phyloP scores from a whole-genome alignment of 2,329 filamentous ascomycete species.

The Penicillium sp. region DNA sequence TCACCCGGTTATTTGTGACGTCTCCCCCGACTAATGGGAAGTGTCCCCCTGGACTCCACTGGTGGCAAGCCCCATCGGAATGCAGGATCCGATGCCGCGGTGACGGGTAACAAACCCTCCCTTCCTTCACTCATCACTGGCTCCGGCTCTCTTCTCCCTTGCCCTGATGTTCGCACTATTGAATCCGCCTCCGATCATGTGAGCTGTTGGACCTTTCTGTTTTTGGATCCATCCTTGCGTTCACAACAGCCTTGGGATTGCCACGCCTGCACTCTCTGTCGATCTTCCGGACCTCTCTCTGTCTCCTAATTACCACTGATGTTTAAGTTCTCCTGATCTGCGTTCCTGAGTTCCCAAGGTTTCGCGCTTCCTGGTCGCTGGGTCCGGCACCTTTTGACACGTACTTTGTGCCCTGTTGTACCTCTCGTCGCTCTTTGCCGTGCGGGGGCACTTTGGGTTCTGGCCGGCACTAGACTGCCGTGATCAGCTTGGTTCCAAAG shows the following conservation, averaged over 20 bases:
- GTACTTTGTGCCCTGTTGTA: constrained; percentile 16
- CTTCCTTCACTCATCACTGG: not conserved
- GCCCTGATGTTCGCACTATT: constrained; percentile 22
- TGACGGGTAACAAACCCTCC: constrained; percentile 30
- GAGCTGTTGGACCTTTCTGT: constrained; percentile 5
- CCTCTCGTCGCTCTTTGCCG: constrained; percentile 14
- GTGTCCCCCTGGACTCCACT: constrained; percentile 10
- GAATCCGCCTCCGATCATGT: constrained; percentile 22
- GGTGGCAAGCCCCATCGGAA: constrained; percentile 31
- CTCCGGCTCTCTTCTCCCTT: constrained; percentile 4
- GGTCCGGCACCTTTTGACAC: constrained; percentile 9
- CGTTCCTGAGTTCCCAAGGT: not conserved
- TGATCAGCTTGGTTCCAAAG: not conserved
- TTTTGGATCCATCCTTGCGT: constrained; percentile 3
- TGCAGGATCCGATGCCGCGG: constrained; percentile 36
- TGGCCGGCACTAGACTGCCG: not conserved
- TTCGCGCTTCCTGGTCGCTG: not conserved
- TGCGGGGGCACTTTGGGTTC: constrained; percentile 7
- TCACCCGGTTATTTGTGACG: constrained; percentile 6
- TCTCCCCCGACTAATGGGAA: constrained; percentile 20
- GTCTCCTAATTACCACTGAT: not conserved
- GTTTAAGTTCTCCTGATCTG: not conserved
- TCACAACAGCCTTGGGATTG: not conserved
- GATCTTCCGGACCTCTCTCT: not conserved
- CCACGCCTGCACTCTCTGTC: not conserved